A percentile compares a stretch with the other conserved stretches of the same genome.
These are phyloP conservation scores for Curvularia sp. DNA, from an alignment of 2,329 filamentous ascomycete species.

Conservation along the genomic window DNA sequence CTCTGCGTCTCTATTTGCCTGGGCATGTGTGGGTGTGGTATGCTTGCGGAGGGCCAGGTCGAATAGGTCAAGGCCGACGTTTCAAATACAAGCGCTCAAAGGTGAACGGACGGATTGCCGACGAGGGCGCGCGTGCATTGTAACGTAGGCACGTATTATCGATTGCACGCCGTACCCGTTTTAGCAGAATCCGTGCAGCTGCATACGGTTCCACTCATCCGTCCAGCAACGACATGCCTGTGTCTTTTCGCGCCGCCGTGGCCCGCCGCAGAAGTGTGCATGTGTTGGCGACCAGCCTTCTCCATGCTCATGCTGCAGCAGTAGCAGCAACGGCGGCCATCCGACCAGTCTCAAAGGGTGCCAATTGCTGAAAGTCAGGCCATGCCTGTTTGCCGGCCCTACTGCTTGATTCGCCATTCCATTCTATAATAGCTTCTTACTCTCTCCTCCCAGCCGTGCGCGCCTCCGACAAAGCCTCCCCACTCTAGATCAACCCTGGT, in stretches of 20 bases:
- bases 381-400: slow-evolving; percentile 12
- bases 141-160: neutral
- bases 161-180: neutral
- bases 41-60: neutral
- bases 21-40: neutral
- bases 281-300: slow-evolving; percentile 1
- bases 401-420: slow-evolving; percentile 21
- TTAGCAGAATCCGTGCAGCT: neutral
- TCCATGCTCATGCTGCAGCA: slow-evolving; percentile 13
- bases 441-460: slow-evolving; percentile 6
- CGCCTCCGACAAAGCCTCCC: slow-evolving; percentile 13
- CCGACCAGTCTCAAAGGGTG: slow-evolving; percentile 4
- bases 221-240: slow-evolving; percentile 8
- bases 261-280: neutral
- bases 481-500: slow-evolving; percentile 16
- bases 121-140: neutral
- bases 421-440: slow-evolving; percentile 18
- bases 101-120: neutral
- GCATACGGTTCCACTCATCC: slow-evolving; percentile 6
- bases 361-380: slow-evolving; percentile 3
- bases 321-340: slow-evolving; percentile 3
- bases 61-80: slow-evolving; percentile 1
- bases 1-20: neutral
- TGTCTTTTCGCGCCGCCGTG: neutral
- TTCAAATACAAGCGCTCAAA: neutral